These are phyloP conservation scores for Panaeolus cyanescens DNA, from an alignment of 768 basidiomycete species.

Conservation along the genomic window DNA sequence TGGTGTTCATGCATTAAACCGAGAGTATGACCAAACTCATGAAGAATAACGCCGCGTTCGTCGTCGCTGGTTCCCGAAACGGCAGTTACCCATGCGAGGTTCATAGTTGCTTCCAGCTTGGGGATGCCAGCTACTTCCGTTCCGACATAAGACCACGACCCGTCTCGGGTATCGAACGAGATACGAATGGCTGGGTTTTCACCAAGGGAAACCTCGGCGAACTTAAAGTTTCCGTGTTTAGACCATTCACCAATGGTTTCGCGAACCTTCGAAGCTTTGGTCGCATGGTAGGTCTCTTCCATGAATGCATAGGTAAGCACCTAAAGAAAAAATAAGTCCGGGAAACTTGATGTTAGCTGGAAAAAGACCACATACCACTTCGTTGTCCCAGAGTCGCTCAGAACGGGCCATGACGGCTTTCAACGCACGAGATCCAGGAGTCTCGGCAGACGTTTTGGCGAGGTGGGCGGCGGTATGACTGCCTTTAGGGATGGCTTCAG, in stretches of 20 bases:
- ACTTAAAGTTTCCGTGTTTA: slow-evolving; percentile 14
- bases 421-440: background rate
- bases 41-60: slow-evolving; percentile 15
- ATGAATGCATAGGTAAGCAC: background rate
- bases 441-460: background rate
- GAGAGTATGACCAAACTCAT: slow-evolving; percentile 17
- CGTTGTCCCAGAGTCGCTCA: slow-evolving; percentile 4
- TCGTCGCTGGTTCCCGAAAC: slow-evolving; percentile 1
- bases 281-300: background rate
- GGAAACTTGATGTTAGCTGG: background rate
- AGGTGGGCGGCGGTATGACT: background rate
- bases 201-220: slow-evolving; percentile 2
- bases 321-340: background rate
- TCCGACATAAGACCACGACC: slow-evolving; percentile 18
- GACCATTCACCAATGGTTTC: slow-evolving; percentile 17
- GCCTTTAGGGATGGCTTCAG: background rate
- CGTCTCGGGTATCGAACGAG: slow-evolving; percentile 7
- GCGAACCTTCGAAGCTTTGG: slow-evolving; percentile 9
- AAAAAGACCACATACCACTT: background rate
- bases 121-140: slow-evolving; percentile 6
- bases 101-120: slow-evolving; percentile 12
- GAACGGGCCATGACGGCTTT: slow-evolving; percentile 2
- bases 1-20: slow-evolving; percentile 17
- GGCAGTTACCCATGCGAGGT: slow-evolving; percentile 11
- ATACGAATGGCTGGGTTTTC: slow-evolving; percentile 8